phyloP scores from a whole-genome alignment of 805 yeast species.

The Debaryomyces tyrocola region DNA sequence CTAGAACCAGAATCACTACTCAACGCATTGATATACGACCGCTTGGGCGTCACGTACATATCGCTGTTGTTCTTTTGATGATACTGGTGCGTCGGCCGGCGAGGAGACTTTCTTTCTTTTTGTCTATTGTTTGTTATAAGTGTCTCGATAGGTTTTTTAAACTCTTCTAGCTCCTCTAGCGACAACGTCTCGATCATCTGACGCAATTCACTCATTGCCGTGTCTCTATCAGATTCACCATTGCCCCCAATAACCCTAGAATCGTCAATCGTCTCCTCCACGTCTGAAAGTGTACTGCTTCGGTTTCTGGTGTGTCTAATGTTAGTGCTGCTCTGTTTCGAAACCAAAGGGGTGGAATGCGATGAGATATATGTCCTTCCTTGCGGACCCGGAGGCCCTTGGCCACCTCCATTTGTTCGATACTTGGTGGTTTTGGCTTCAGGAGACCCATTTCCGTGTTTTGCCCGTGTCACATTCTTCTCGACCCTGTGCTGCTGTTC shows the following conservation, averaged over 20 bases:
- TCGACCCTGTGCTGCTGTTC: background rate
- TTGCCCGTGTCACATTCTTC: background rate
- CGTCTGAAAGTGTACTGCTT: background rate
- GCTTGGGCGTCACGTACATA: conserved; percentile 1
- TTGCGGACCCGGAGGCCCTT: background rate
- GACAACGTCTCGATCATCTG: conserved; percentile 15
- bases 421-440: background rate
- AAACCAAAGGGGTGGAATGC: conserved; percentile 24
- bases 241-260: background rate
- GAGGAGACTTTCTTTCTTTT: background rate
- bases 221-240: background rate
- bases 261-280: background rate
- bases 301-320: background rate
- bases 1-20: conserved; percentile 4
- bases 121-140: conserved; percentile 1
- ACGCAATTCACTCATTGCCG: conserved; percentile 13
- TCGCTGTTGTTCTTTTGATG: background rate
- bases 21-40: conserved; percentile 1
- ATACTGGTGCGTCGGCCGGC: background rate
- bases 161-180: conserved; percentile 15
- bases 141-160: conserved; percentile 8
- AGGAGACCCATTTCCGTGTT: background rate
- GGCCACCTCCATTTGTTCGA: background rate
- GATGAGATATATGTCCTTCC: conserved; percentile 13
- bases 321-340: background rate